These are phyloP conservation scores for Vaccinium myrtillus DNA, from an alignment of 148 eudicot species.

Conservation along the genomic window DNA sequence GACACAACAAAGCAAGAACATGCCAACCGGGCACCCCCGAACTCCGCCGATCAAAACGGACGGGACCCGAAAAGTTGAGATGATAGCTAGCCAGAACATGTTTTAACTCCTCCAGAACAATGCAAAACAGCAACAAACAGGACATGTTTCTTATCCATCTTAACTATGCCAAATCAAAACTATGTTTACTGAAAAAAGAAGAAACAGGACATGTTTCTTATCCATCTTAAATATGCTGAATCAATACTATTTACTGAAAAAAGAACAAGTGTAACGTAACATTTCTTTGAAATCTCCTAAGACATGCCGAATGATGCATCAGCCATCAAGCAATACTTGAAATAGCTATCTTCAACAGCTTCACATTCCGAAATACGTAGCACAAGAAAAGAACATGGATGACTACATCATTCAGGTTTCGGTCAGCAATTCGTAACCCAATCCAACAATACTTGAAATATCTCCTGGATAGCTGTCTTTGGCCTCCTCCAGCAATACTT, in stretches of 20 bases:
- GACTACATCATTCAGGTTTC: background rate
- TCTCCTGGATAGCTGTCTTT: conserved; percentile 61
- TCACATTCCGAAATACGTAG: background rate
- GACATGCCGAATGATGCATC: background rate
- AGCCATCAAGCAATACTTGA: background rate
- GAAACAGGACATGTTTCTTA: background rate
- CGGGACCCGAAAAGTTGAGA: too few species aligned
- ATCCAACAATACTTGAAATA: conserved; percentile 31
- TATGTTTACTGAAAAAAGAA: too few species aligned
- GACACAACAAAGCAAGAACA: conserved; percentile 43
- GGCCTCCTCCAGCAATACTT: conserved; percentile 74
- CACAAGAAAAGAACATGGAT: background rate
- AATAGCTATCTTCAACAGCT: too few species aligned
- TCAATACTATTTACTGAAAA: background rate
- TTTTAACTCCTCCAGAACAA: too few species aligned
- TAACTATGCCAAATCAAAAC: background rate
- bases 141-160: background rate
- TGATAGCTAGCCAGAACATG: too few species aligned
- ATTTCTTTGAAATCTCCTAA: background rate
- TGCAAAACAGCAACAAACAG: too few species aligned
- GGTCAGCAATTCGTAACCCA: conserved; percentile 65
- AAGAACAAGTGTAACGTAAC: background rate
- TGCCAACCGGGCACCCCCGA: too few species aligned
- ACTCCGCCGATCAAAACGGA: too few species aligned
- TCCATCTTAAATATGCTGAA: background rate